A percentile compares a stretch with the other conserved stretches of the same genome.
phyloP scores from a whole-genome alignment of 2,329 filamentous ascomycete species.

The Sphaceloma murrayae region DNA sequence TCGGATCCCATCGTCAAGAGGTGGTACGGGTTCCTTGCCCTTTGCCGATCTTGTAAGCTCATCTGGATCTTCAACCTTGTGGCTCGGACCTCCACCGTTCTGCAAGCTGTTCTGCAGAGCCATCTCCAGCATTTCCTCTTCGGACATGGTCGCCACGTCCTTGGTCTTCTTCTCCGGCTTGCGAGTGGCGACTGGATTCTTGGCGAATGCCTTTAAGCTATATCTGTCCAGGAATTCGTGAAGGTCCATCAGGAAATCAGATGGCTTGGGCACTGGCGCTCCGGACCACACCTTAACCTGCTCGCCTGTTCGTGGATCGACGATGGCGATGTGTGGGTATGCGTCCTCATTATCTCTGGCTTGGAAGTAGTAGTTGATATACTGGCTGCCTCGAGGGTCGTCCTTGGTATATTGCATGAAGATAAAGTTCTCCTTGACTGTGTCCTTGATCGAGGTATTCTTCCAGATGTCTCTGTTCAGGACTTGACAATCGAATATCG shows the following conservation, averaged over 20 bases:
- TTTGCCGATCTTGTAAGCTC: slow-evolving; percentile 60
- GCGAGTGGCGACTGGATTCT: slow-evolving; percentile 80
- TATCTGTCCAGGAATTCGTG: slow-evolving; percentile 97
- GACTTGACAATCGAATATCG: slow-evolving; percentile 87
- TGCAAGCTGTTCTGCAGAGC: slow-evolving; percentile 81
- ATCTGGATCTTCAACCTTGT: slow-evolving; percentile 70
- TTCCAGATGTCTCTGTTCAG: slow-evolving; percentile 97
- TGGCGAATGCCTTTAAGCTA: slow-evolving; percentile 75
- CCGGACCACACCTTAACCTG: slow-evolving; percentile 96
- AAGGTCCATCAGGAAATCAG: slow-evolving; percentile 82
- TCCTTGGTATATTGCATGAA: slow-evolving; percentile 92
- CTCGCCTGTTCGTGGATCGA: slow-evolving; percentile 91
- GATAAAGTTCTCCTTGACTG: slow-evolving; percentile 83
- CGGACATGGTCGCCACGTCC: slow-evolving; percentile 81
- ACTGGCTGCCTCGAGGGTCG: slow-evolving; percentile 66
- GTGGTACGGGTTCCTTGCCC: slow-evolving; percentile 44
- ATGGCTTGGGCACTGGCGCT: slow-evolving; percentile 60
- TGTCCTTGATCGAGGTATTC: slow-evolving; percentile 64
- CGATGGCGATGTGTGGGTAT: slow-evolving; percentile 90
- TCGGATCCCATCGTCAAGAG: slow-evolving; percentile 22
- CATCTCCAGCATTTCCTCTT: slow-evolving; percentile 95
- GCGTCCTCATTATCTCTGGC: slow-evolving; percentile 69
- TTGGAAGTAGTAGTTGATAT: slow-evolving; percentile 84
- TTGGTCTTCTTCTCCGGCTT: slow-evolving; percentile 56
- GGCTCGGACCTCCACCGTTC: slow-evolving; percentile 35